Conservation (phyloP, 73 alveolate genomes). For the Symbiodinium natans region DNA sequence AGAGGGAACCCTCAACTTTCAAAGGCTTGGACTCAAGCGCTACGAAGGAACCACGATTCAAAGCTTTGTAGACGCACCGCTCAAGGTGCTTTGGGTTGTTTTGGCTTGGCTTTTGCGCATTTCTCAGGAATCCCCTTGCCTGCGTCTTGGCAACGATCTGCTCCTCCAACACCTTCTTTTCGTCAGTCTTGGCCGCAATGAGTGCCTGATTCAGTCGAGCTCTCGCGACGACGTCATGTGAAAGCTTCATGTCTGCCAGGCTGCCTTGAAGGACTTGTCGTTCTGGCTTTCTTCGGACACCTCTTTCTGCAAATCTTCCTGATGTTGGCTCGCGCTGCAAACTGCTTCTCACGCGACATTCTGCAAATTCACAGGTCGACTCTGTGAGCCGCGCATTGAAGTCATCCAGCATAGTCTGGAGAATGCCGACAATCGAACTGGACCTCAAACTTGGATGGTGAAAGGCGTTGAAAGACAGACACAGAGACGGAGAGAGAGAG, state of each 20-base stretch:
- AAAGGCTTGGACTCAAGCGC: no score
- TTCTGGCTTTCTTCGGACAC: slow-evolving; percentile 23
- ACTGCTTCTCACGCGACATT: not conserved
- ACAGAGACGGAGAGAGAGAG: no score
- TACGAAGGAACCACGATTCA: no score
- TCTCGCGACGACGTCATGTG: not conserved
- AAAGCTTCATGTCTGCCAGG: not conserved
- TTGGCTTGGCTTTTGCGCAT: no score
- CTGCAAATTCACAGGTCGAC: not conserved
- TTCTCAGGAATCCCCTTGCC: no score
- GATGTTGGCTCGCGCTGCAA: not conserved
- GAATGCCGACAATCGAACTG: slow-evolving; percentile 53
- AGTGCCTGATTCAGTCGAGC: slow-evolving; percentile 16
- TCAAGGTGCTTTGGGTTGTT: no score
- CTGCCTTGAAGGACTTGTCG: slow-evolving; percentile 13
- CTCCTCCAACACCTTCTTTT: slow-evolving; percentile 50
- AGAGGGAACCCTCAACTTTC: no score
- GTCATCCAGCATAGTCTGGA: slow-evolving; percentile 60
- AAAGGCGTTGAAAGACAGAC: no score
- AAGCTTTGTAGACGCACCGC: no score
- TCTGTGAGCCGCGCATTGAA: not conserved
- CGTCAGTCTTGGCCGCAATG: slow-evolving; percentile 35
- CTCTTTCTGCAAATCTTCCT: slow-evolving; percentile 76
- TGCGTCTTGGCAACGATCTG: slow-evolving; percentile 35
- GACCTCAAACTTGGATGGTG: no score